Base-by-base conservation (phyloP, 257 asterid genomes). In the Knoxia roxburghii region DNA sequence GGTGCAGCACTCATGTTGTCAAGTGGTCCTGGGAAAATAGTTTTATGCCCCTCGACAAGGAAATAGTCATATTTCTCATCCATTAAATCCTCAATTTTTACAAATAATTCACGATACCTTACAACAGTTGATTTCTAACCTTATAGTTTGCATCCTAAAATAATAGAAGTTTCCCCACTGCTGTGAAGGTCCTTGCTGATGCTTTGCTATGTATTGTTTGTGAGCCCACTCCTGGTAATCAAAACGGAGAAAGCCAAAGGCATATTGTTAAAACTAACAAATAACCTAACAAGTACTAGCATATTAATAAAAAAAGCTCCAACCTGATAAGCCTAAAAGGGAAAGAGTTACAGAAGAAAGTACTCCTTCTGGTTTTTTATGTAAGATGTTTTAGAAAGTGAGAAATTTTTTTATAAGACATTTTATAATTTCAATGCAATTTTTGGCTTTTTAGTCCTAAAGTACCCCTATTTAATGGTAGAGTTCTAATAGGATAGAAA, bases 141-240 rank as follows among this genome's bases (percentile, higher is more conserved):
- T 88, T 79, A 90, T 93, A 82, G 77, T 88, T 84, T 93, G 96
- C 99, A 93, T 93, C 82, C 97, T 87, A 41, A 84, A 93, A 78
- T 93, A 93, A 80, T 80, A 81, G 77, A 88, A 93, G 80, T 88
- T 90, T 62, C 99, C 99, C 99, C 99, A 93, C 81, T 88, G 97
- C 79, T 93, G 97, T 75, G 97, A 88, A 80, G 99, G 96, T 55
- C 94, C 99, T 72, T 93, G 99, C 49, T 88, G 96, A 86, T 93
- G 99, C 75, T 93, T 93, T 69, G 90, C 89, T 58, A 93, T 82
- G 84, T 90, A 88, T 77, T 76, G 95, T 64, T 88, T 85, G 76
- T 90, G 97, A 76, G 97, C 98, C 97, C 94, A 89, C 68, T 80
- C 96, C 98, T 93, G 70, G 68, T 24, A 48, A 66, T 61, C 39